Base-by-base conservation (phyloP, 345 rosid genomes). In the Syzygium aromaticum region DNA sequence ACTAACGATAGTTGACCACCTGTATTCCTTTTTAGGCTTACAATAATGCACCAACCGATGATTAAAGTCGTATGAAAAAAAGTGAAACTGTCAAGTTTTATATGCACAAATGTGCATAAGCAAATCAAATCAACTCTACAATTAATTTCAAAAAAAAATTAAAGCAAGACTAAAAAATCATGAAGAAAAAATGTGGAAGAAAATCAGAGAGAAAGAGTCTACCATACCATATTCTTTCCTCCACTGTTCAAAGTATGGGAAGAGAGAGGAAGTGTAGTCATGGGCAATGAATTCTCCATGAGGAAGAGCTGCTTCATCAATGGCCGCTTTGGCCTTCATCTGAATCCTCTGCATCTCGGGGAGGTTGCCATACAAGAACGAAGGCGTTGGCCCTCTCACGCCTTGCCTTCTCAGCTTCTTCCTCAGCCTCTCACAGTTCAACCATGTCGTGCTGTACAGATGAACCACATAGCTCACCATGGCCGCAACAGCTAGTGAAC, bases 211-310 rank as follows among this genome's bases (percentile, higher is more conserved):
- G 40, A 23, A 6, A 43, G 25, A 43, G 17, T 8, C 25, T 9
- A 43, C 2, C 67, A 16, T 91, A 96, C 99, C 99, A 84, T 94
- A 95, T 92, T 92, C 85, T 88, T 93, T 93, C 89, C 95, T 90
- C 99, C 99, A 96, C 30, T 91, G 95, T 15, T 94, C 95, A 11
- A 95, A 93, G 87, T 94, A 94, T 0, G 99, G 99, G 86, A 95
- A 96, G 87, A 96, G 90, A 23, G 96, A 90, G 51, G 95, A 93
- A 22, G 99, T 92, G 85, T 94, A 94, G 89, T 96, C 97, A 86
- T 93, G 98, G 6, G 93, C 94, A 17, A 95, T 87, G 53, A 94
- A 89, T 28, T 90, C 90, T 52, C 54, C 78, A 38, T 21, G 82
- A 38, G 82, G 82, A 73, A 73, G 82, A 73, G 54, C 86, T 88